phyloP scores from a whole-genome alignment of 208 protist genomes.

The Trypanosoma mega region DNA sequence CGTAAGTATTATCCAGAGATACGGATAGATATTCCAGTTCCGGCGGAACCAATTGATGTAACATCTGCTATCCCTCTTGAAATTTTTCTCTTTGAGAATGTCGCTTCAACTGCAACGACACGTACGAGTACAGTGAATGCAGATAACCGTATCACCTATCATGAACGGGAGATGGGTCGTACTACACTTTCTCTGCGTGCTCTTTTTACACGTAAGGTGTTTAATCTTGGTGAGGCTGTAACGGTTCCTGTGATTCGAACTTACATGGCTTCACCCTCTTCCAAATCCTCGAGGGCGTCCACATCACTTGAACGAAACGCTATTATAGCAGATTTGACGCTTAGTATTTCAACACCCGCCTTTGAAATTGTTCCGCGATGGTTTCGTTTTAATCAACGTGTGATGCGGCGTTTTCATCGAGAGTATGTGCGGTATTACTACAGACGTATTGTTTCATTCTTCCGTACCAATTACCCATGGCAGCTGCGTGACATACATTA shows the following conservation, averaged over 20 bases:
- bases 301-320: conserved; percentile 1
- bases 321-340: conserved; percentile 57
- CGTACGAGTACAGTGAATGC: background rate
- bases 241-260: conserved; percentile 55
- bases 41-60: background rate
- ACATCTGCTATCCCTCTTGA: conserved; percentile 7
- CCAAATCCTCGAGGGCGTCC: conserved; percentile 3
- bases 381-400: conserved; percentile 29
- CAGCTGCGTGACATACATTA: conserved; percentile 67
- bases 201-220: conserved; percentile 51
- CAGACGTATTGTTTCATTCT: conserved; percentile 53
- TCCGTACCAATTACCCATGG: conserved; percentile 39
- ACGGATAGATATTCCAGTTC: conserved; percentile 27
- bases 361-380: conserved; percentile 66
- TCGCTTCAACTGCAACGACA: background rate
- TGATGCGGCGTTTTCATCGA: conserved; percentile 29
- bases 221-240: conserved; percentile 55
- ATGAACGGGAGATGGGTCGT: conserved; percentile 50
- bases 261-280: background rate
- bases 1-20: conserved; percentile 34
- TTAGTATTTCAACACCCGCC: conserved; percentile 56
- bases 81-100: conserved; percentile 16
- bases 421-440: conserved; percentile 70
- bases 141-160: conserved; percentile 1
- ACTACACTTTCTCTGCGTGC: conserved; percentile 68